Evolutionary conservation across 2,329 filamentous ascomycete species (phyloP), one percentile per base, ranked within the genome.

Genomic region (Cladophialophora immunda): DNA sequence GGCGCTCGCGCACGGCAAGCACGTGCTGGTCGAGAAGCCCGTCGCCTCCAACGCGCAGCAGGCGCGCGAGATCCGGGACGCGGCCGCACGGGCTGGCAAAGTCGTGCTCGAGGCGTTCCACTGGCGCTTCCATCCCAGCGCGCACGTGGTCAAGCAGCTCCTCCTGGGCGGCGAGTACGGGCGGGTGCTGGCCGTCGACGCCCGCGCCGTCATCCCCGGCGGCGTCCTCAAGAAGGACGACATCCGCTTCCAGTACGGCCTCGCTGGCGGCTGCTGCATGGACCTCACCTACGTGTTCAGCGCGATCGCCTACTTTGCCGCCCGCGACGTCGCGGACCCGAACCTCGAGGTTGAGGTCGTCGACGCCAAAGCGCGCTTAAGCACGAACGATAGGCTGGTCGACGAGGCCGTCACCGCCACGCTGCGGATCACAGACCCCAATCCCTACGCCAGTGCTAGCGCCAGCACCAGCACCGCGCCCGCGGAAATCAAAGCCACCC

Each of bases 1-100:
- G 63, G 84, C 84, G 1, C 76, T 87, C 0, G 69, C 75, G 7
- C 81, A 82, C 17, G 83, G 83, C 13, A 87, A 87, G 69, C 84
- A 86, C 71, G 84, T 87, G 8, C 76, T 87, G 0, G 82, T 83
- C 25, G 85, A 87, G 72, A 87, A 86, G 72, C 85, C 85, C 17
- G 82, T 86, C 45, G 83, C 82, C 2, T 79, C 78, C 29, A 86
- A 85, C 70, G 73, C 76, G 2, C 65, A 58, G 0, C 83, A 87
- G 71, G 84, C 83, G 2, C 72, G 74, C 19, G 68, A 71, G 0
- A 78, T 87, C 17, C 86, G 86, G 72, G 75, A 71, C 32, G 75
- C 77, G 22, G 78, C 79, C 0, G 19, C 70, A 0, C 73, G 77
- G 0, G 71, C 75, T 17, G 77, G 78, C 0, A 84, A 82, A 0